Evolutionary conservation across 2,329 filamentous ascomycete species (phyloP), one percentile per base, ranked within the genome.

Genomic region (Zasmidium angulare): DNA sequence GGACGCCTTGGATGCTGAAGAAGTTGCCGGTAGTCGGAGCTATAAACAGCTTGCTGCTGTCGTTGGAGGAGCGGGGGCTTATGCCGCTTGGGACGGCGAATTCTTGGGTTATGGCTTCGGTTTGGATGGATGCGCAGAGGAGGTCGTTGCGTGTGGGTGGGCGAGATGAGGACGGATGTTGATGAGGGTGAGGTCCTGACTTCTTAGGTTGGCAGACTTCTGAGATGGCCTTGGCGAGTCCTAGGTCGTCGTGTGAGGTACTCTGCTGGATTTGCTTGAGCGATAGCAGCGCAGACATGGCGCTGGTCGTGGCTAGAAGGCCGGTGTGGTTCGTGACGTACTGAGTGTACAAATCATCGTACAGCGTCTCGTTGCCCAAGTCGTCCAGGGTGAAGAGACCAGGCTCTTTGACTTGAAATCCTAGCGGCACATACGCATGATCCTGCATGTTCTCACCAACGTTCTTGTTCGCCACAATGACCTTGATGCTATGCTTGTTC

Each of bases 1-100:
- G 72, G 59, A 81, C 79, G 11, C 82, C 79, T 53, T 88, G 82
- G 1, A 87, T 79, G 0, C 82, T 86, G 57, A 84, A 74, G 71
- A 83, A 82, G 78, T 61, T 61, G 7, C 66, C 65, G 58, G 11
- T 21, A 2, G 48, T 29, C 2, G 20, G 17, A 14, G 48, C 48
- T 21, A 50, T 9, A 22, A 69, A 66, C 43, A 69, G 60, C 46
- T 64, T 64, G 31, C 58, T 64, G 21, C 62, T 66, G 57, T 68
- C 65, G 57, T 68, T 68, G 40, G 62, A 60, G 21, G 61, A 61
- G n/a, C 60, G 56, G 1, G 65, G 63, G 53, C 62, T 68, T 54
- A 68, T 68, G 46, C 66, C 68, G 47, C 61, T 59, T 11, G 63
- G 63, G 19, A 63, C 60, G 51, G 64, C 60, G 63, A 68, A 64